phyloP scores from a whole-genome alignment of 1,139 yeast species.

The Candida sanyaensis region DNA sequence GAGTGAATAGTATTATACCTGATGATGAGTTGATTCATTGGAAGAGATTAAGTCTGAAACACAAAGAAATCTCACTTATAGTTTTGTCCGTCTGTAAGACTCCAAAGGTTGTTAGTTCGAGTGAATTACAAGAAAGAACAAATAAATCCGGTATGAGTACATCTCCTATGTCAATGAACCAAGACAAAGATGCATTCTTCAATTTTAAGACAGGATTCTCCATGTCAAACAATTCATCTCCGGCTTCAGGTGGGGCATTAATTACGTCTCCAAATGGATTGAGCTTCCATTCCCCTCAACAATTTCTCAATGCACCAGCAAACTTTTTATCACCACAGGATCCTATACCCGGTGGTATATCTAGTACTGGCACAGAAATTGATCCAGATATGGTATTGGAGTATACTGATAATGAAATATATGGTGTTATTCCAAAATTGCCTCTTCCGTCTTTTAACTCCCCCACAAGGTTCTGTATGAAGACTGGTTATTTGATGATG shows the following conservation, averaged over 20 bases:
- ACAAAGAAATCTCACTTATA: slow-evolving; percentile 64
- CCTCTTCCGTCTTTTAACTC: slow-evolving; percentile 70
- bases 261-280: slow-evolving; percentile 40
- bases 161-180: background rate
- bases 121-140: slow-evolving; percentile 2
- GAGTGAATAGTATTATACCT: slow-evolving; percentile 71
- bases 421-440: slow-evolving; percentile 62
- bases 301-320: slow-evolving; percentile 34
- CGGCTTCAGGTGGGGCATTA: slow-evolving; percentile 25
- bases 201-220: slow-evolving; percentile 19
- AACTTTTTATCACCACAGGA: slow-evolving; percentile 40
- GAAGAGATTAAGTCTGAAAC: slow-evolving; percentile 64
- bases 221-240: slow-evolving; percentile 27
- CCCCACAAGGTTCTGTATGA: slow-evolving; percentile 69
- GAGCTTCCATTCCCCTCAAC: slow-evolving; percentile 42
- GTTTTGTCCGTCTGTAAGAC: slow-evolving; percentile 72
- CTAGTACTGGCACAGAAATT: slow-evolving; percentile 2
- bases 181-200: slow-evolving; percentile 15
- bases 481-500: slow-evolving; percentile 69
- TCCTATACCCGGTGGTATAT: slow-evolving; percentile 10
- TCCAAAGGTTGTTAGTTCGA: slow-evolving; percentile 54
- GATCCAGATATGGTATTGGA: slow-evolving; percentile 42
- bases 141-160: background rate
- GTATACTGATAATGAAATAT: slow-evolving; percentile 57
- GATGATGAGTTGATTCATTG: slow-evolving; percentile 80